phyloP scores from a whole-genome alignment of 2,329 filamentous ascomycete species.

The Chrysoporthe puriensis region DNA sequence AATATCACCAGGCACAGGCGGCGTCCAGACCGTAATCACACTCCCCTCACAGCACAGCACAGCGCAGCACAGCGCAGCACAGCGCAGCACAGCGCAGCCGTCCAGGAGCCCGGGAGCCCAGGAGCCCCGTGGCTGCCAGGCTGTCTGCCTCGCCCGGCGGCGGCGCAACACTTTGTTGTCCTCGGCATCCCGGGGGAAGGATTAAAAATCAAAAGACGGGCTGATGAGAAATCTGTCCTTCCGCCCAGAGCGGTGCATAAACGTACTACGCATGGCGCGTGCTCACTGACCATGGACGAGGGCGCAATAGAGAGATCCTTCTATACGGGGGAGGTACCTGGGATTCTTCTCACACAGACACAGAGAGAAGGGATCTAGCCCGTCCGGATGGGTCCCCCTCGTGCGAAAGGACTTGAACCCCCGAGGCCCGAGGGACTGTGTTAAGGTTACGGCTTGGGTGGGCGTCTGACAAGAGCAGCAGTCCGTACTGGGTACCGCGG shows the following conservation, averaged over 20 bases:
- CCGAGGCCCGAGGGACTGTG: neutral
- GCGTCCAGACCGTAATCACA: neutral
- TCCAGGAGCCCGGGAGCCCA: too few relatives aligned
- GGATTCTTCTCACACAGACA: too few relatives aligned
- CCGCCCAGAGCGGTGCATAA: neutral
- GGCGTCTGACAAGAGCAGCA: neutral
- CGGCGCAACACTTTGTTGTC: neutral
- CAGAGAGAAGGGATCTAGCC: too few relatives aligned
- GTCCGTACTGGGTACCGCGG: neutral
- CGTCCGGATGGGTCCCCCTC: neutral
- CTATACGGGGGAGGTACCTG: neutral
- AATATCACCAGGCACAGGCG: neutral
- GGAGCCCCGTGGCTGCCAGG: neutral
- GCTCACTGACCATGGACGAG: neutral
- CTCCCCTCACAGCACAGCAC: neutral
- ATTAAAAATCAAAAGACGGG: neutral
- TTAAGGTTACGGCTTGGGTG: conserved; percentile 1
- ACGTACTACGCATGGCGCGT: neutral
- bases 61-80: too few relatives aligned
- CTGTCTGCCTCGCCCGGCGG: neutral
- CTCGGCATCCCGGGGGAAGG: neutral
- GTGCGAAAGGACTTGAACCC: neutral
- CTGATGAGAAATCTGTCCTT: neutral
- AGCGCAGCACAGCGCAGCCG: too few relatives aligned
- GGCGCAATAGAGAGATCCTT: conserved; percentile 4